Evolutionary conservation across 176 grass and related monocot genomes (phyloP), one percentile per base, ranked within the genome.

Genomic region (Tillandsia leiboldiana): DNA sequence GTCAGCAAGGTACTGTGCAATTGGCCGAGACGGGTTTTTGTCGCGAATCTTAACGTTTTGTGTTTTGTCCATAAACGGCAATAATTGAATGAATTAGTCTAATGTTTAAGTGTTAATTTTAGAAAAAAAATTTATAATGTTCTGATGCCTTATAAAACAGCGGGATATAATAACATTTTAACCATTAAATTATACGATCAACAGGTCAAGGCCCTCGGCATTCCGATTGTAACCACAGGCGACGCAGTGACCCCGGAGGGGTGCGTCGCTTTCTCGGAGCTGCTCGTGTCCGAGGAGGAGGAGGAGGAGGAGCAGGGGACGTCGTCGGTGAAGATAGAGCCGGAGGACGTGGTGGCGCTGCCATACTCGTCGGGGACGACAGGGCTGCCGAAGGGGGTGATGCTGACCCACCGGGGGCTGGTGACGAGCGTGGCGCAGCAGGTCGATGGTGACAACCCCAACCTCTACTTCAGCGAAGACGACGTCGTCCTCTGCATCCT

Each of bases 401-500:
- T 96, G 83, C 88, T 92, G 51, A 96, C 86, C 49, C 92, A 96
- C 83, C 13, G 71, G 28, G 76, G 86, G 14, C 78, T 87, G 73
- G 78, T 91, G 64, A 68, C 86, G 14, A 83, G 86, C 73, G 79
- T 96, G 64, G 92, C 88, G 61, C 92, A 96, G 58, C 88, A 89
- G 80, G 88, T 96, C 79, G 92, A 96, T 79, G 92, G 92, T 65
- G 86, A 79, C 3, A 96, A 96, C 79, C 92, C 92, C 64, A 96
- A 96, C 72, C 59, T 92, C 65, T 71, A 92, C 75, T 89, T 89
- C 75, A 53, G 77, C 12, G 68, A 72, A 9, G 82, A 79, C 15
- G 92, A 96, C 79, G 92, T 96, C 12, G 77, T 82, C 61, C 88
- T 96, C 15, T 96, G 92, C 79, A 83, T 96, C 28, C 88, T 96